Evolutionary conservation across 176 grass and related monocot species (phyloP), one percentile per base, ranked within the genome.

Genomic region (Avena insularis): DNA sequence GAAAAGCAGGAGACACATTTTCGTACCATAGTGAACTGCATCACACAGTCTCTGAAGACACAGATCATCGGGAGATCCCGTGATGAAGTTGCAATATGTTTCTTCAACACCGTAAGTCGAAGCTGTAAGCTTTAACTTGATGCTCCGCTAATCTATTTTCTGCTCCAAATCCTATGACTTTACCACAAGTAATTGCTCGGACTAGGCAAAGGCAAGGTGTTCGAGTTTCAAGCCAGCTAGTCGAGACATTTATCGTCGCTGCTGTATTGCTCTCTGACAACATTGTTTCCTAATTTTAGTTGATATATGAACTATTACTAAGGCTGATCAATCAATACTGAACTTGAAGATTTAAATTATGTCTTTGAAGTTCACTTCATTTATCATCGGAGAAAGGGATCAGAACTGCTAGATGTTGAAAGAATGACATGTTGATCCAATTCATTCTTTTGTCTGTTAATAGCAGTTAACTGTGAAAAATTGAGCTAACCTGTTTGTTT

Each of bases 21-120:
- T 65, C 90, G 83, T 80, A 90, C 80, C 58, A 90, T 90, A 58
- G 73, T 95, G 31, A 86, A 90, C 76, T 95, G 96, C 91, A 90
- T 98, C 71, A 56, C 83, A 4, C 82, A 87, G 65, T 87, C 90
- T 77, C 78, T 98, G 23, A 98, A 95, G 90, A 79, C 88, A 1
- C 93, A 95, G 81, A 98, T 98, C 86, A 92, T 98, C 48, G 79
- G 90, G 56, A 95, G 92, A 91, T 95, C 92, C 21, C 87, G 91
- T 11, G 96, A 98, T 88, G 93, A 98, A 95, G 86, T 98, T 74
- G 84, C 96, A 71, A 89, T 98, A 84, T 92, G 93, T 72, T 98
- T 98, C 87, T 98, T 95, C 71, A 95, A 98, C 86, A 95, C 92
- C 45, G 96, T 98, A 95, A 86, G 93, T 61, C 40, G 40, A 43